Base-by-base conservation (phyloP, 441 rosid genomes). In the Biscutella auriculata region DNA sequence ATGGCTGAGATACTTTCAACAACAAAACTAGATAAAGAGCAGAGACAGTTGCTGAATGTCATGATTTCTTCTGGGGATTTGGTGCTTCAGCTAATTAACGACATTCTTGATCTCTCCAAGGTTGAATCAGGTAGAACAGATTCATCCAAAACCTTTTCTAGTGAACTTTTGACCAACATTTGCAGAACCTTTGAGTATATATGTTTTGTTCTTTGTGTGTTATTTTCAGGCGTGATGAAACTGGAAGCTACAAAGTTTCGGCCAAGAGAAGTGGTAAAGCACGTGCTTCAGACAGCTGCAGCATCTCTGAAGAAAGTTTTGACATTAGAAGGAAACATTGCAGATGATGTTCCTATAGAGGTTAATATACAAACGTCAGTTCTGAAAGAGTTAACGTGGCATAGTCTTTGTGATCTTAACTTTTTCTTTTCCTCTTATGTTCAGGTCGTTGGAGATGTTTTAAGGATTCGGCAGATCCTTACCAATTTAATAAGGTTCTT, bases 11-110 rank as follows among this genome's bases (percentile, higher is more conserved):
- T 94, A 70, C 95, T 94, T 43, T 60, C 95, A 10, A 81, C 71
- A 43, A 81, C 95, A 25, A 75, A 69, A 51, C 95, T 90, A 6
- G 91, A 93, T 52, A 63, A 62, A 10, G 96, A 93, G 70, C 99
- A 93, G 66, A 77, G 79, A 43, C 81, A 84, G 34, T 65, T 87
- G 51, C 59, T 93, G 75, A 81, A 75, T 63, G 96, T 93, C 36
- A 93, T 93, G 97, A 79, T 93, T 16, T 93, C 99, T 47, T 93
- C 99, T 2, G 96, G 99, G 10, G 99, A 93, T 69, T 67, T 89
- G 40, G 97, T 93, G 59, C 95, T 93, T 73, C 97, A 89, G 60
- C 84, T 93, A 29, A 83, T 93, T 41, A 89, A 93, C 35, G 95
- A 93, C 52, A 89, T 93, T 57, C 96, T 93, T 62, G 97, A 93